Evolutionary conservation across 352 stramenopile species (phyloP), one percentile per base, ranked within the genome.

Genomic region (Phytophthora agathidicida): DNA sequence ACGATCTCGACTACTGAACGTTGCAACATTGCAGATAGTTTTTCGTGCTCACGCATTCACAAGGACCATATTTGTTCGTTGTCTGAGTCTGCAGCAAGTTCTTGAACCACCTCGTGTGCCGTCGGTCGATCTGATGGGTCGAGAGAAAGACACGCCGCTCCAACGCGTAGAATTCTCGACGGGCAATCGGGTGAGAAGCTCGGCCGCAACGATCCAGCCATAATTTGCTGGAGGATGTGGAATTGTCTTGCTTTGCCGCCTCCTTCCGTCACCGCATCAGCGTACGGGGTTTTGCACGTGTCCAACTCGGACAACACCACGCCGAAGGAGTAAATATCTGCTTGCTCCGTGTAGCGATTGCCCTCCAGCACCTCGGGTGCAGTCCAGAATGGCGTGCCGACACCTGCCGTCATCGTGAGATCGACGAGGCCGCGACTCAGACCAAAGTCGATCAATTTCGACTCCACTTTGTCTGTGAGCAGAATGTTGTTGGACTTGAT

Each of bases 381-480:
- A 9, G 85, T 89, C 72, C 91, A 96, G 36, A 87, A 86, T 7
- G 80, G 77, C 14, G 86, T 96, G 5, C 88, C 88, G 17, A 90
- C 88, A 36, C 89, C 83, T 7, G 83, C 39, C 68, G 74, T 69
- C 89, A 83, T 41, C 26, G 39, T 58, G 0, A 26, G 5, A 3
- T 60, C 56, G n/a, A 38, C 27, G 10, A 33, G 36, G 3, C 37
- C 27, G 7, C 56, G 83, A 17, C 64, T 80, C 64, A 93, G 55
- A 46, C 86, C 88, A 66, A 96, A 96, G 65, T 96, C 85, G 24
- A 78, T 91, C 36, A 96, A 50, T 32, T 88, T 81, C 11, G 90
- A 68, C 37, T 89, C 70, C 1, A 87, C 74, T 22, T 70, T 37
- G 14, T 62, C 69, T 20, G 89, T 83, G 16, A 96, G 68, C 36